Conservation (phyloP, 1,139 yeast genomes). For the Blastobotrys indianensis region DNA sequence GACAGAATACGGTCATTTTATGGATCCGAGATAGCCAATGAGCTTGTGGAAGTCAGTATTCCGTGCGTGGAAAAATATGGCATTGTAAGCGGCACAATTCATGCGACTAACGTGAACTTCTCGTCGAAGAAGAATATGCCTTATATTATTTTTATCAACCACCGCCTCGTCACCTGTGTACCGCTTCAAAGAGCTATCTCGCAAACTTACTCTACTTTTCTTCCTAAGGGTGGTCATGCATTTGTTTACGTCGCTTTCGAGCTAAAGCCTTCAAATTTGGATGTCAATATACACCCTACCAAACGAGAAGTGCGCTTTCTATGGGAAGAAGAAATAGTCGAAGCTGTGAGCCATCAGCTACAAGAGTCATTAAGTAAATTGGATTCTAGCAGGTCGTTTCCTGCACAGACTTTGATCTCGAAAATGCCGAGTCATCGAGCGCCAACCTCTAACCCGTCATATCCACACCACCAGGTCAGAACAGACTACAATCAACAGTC, state of each 20-base stretch:
- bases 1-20: slow-evolving; percentile 72
- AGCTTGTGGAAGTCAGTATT: slow-evolving; percentile 43
- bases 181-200: slow-evolving; percentile 66
- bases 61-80: slow-evolving; percentile 17
- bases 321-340: slow-evolving; percentile 80
- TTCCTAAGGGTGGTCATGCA: slow-evolving; percentile 78
- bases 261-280: slow-evolving; percentile 65
- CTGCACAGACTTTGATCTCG: slow-evolving; percentile 46
- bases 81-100: slow-evolving; percentile 45
- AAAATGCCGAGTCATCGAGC: neutral
- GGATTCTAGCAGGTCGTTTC: slow-evolving; percentile 65
- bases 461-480: slow-evolving; percentile 36
- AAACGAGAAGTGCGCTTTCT: slow-evolving; percentile 86
- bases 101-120: slow-evolving; percentile 66
- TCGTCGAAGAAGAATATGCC: slow-evolving; percentile 58
- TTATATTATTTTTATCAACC: slow-evolving; percentile 79
- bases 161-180: slow-evolving; percentile 76
- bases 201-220: slow-evolving; percentile 56
- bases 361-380: slow-evolving; percentile 49
- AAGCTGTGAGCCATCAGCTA: slow-evolving; percentile 46
- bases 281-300: slow-evolving; percentile 95
- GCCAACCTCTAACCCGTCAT: neutral
- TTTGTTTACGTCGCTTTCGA: slow-evolving; percentile 68
- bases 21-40: slow-evolving; percentile 65
- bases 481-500: slow-evolving; percentile 43